phyloP scores from a whole-genome alignment of 176 grass and related monocot species.

The Ampelocalamus luodianensis region DNA sequence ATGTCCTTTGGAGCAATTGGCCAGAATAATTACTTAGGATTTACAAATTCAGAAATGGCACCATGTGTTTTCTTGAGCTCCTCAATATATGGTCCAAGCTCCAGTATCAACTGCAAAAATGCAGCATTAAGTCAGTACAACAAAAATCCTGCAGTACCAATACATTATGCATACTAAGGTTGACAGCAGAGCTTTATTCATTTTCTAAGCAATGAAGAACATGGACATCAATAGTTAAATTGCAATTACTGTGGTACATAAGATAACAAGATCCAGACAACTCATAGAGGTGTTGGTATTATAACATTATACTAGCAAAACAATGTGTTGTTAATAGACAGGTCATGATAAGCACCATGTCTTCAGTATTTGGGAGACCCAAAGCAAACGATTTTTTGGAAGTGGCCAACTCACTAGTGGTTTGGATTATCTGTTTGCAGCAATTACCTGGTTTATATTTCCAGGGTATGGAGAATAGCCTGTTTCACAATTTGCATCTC shows the following conservation, averaged over 20 bases:
- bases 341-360: slow-evolving; percentile 14
- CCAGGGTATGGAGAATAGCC: slow-evolving; percentile 95
- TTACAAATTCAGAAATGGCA: slow-evolving; percentile 94
- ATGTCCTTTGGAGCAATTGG: neutral
- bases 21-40: slow-evolving; percentile 80
- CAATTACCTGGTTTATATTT: slow-evolving; percentile 95
- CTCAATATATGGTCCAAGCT: slow-evolving; percentile 83
- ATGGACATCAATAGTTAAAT: neutral
- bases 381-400: neutral
- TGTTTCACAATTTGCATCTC: slow-evolving; percentile 85
- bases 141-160: neutral
- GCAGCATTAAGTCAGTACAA: slow-evolving; percentile 12
- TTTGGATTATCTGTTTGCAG: slow-evolving; percentile 19
- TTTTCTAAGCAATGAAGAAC: neutral
- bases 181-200: too few relatives aligned
- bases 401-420: slow-evolving; percentile 1
- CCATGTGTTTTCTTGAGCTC: slow-evolving; percentile 92
- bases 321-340: neutral
- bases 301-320: neutral
- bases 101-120: slow-evolving; percentile 86
- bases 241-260: neutral
- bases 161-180: neutral
- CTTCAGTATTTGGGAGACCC: slow-evolving; percentile 15
- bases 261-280: neutral
- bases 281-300: neutral